Conservation (phyloP, 345 rosid genomes). For the Crucihimalaya himalaica region DNA sequence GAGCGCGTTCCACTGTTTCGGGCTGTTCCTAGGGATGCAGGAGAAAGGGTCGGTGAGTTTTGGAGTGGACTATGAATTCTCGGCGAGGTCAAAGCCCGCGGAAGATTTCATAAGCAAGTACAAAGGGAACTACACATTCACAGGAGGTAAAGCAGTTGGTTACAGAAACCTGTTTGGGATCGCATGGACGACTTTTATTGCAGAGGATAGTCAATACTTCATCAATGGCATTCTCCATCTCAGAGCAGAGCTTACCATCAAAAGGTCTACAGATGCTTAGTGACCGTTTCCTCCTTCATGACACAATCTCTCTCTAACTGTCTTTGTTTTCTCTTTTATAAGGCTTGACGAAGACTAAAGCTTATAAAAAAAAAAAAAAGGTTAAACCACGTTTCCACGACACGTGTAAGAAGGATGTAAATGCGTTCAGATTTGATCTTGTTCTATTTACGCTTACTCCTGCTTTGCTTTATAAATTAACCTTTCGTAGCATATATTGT, state of each 20-base stretch:
- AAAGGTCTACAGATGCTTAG: constrained; percentile 35
- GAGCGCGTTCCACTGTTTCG: constrained; percentile 90
- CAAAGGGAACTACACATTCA: constrained; percentile 94
- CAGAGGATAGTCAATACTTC: constrained; percentile 81
- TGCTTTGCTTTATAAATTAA: neutral
- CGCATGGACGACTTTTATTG: constrained; percentile 79
- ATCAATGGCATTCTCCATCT: constrained; percentile 86
- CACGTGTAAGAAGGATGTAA: constrained; percentile 22
- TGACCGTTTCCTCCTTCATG: constrained; percentile 8
- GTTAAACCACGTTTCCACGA: neutral
- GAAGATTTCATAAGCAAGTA: constrained; percentile 85
- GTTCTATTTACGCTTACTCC: neutral
- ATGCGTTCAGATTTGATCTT: neutral
- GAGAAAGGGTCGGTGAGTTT: constrained; percentile 92
- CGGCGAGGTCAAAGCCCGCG: constrained; percentile 80
- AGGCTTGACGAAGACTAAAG: constrained; percentile 13
- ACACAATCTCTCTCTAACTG: constrained; percentile 2
- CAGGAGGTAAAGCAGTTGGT: constrained; percentile 96
- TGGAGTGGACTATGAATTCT: constrained; percentile 95
- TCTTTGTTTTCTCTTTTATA: constrained; percentile 1
- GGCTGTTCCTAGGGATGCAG: constrained; percentile 95
- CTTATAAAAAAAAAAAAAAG: constrained; percentile 2
- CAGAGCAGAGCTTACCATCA: constrained; percentile 90
- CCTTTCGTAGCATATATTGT: constrained; percentile 3
- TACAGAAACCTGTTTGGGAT: constrained; percentile 82